Evolutionary conservation across 2,329 filamentous ascomycete genomes (phyloP).

Genomic region (Chrysosphaeria jannelii): DNA sequence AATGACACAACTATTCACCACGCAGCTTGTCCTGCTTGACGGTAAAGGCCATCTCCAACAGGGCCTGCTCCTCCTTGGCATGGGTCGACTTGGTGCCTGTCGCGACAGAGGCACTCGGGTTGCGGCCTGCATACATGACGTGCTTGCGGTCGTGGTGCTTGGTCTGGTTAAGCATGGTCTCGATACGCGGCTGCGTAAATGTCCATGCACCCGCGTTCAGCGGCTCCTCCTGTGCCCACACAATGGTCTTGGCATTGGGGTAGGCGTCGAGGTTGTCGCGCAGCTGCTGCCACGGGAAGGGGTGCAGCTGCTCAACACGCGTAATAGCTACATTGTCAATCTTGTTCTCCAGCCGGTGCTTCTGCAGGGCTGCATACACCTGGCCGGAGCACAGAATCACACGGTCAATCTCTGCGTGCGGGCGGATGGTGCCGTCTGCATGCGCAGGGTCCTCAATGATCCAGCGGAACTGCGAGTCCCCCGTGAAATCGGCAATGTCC

Average conservation of each 20-base stretch:
- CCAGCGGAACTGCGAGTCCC: constrained; percentile 84
- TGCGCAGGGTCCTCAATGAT: constrained; percentile 82
- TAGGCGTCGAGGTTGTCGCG: constrained; percentile 92
- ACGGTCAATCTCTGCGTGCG: constrained; percentile 67
- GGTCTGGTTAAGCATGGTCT: constrained; percentile 84
- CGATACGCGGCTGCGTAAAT: constrained; percentile 88
- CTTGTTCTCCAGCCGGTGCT: constrained; percentile 65
- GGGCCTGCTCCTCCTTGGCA: constrained; percentile 71
- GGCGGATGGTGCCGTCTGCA: constrained; percentile 39
- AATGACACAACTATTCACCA: constrained; percentile 20
- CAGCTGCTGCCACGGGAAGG: constrained; percentile 93
- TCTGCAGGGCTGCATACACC: constrained; percentile 69
- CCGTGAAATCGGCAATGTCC: constrained; percentile 66
- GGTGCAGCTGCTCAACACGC: constrained; percentile 88
- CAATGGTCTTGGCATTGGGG: constrained; percentile 89
- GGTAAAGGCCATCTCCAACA: constrained; percentile 35
- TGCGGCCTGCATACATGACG: constrained; percentile 87
- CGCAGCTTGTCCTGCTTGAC: constrained; percentile 40
- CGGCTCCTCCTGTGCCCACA: constrained; percentile 94
- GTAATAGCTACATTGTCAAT: constrained; percentile 82
- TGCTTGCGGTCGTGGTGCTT: constrained; percentile 79
- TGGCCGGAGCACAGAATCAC: constrained; percentile 87
- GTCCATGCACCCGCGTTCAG: constrained; percentile 93
- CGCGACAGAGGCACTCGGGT: constrained; percentile 77
- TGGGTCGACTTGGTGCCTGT: constrained; percentile 75